Evolutionary conservation across 768 basidiomycete species (phyloP).

Genomic region (Cytidiella melzeri): DNA sequence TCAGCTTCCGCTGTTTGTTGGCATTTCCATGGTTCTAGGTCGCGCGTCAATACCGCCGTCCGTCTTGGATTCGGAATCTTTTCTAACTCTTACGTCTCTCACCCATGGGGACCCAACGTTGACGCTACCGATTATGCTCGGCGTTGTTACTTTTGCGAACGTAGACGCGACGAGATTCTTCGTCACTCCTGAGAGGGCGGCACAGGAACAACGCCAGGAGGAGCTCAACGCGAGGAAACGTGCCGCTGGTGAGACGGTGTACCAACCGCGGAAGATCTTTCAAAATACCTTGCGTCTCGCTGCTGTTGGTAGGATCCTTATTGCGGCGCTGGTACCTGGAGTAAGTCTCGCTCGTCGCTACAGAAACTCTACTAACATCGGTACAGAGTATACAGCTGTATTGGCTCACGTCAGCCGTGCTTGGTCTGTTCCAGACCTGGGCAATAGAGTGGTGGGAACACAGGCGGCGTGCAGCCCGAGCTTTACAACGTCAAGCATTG

Average conservation of each 20-base stretch:
- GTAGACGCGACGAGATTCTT: conserved; percentile 77
- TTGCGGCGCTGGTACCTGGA: conserved; percentile 66
- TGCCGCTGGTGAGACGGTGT: conserved; percentile 37
- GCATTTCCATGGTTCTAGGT: conserved; percentile 53
- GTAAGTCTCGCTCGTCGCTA: conserved; percentile 33
- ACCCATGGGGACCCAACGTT: conserved; percentile 67
- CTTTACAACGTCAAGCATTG: not conserved
- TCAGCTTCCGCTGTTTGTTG: conserved; percentile 70
- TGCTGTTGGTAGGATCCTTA: conserved; percentile 60
- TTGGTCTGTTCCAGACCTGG: conserved; percentile 74
- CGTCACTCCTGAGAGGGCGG: conserved; percentile 49
- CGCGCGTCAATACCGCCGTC: conserved; percentile 50
- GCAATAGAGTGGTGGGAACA: conserved; percentile 58
- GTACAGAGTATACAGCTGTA: conserved; percentile 62
- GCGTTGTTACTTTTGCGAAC: conserved; percentile 71
- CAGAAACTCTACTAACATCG: conserved; percentile 5
- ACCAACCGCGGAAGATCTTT: conserved; percentile 43
- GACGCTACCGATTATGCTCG: conserved; percentile 62
- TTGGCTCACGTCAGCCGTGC: conserved; percentile 72
- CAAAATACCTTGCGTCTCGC: conserved; percentile 50
- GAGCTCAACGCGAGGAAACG: conserved; percentile 39
- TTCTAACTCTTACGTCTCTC: conserved; percentile 66
- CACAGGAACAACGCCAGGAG: conserved; percentile 42
- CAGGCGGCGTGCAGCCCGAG: conserved; percentile 23
- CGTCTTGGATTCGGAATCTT: conserved; percentile 72